Evolutionary conservation across 768 basidiomycete genomes (phyloP).

Genomic region (Serendipita indica): DNA sequence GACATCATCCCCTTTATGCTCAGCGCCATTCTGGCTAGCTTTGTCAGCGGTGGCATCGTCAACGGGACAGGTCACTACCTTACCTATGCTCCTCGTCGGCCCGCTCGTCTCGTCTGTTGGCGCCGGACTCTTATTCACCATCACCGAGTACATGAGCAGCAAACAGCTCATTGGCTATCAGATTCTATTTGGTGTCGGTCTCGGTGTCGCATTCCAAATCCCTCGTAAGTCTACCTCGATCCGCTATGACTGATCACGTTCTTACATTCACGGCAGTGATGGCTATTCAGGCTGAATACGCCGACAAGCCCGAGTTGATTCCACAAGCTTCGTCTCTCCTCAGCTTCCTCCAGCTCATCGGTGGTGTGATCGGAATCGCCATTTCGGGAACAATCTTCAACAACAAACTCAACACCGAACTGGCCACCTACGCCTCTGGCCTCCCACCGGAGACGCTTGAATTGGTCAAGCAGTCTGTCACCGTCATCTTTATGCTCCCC

Average conservation of each 20-base stretch:
- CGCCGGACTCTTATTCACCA: conserved; percentile 25
- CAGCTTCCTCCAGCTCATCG: conserved; percentile 22
- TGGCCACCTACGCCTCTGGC: conserved; percentile 19
- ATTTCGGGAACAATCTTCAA: conserved; percentile 16
- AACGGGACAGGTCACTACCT: conserved; percentile 24
- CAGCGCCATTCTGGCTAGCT: conserved; percentile 15
- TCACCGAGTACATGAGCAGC: conserved; percentile 18
- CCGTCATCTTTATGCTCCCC: conserved; percentile 21
- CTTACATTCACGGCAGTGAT: conserved; percentile 27
- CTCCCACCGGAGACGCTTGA: conserved; percentile 15
- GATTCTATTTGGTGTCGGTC: conserved; percentile 24
- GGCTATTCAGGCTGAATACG: conserved; percentile 27
- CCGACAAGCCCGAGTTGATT: conserved; percentile 21
- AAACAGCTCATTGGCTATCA: conserved; percentile 24
- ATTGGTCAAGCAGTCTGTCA: conserved; percentile 19
- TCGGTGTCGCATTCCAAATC: conserved; percentile 18
- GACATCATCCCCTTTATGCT: conserved; percentile 24
- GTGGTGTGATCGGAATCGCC: conserved; percentile 19
- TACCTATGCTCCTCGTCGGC: conserved; percentile 23
- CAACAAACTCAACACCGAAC: conserved; percentile 21
- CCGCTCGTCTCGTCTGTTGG: conserved; percentile 24
- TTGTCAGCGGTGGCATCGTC: conserved; percentile 19
- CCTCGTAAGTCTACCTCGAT: not conserved
- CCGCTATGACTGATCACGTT: not conserved
- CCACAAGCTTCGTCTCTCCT: conserved; percentile 24